Conservation (phyloP, 2,329 filamentous ascomycete genomes). For the Westerdykella aurantiaca region DNA sequence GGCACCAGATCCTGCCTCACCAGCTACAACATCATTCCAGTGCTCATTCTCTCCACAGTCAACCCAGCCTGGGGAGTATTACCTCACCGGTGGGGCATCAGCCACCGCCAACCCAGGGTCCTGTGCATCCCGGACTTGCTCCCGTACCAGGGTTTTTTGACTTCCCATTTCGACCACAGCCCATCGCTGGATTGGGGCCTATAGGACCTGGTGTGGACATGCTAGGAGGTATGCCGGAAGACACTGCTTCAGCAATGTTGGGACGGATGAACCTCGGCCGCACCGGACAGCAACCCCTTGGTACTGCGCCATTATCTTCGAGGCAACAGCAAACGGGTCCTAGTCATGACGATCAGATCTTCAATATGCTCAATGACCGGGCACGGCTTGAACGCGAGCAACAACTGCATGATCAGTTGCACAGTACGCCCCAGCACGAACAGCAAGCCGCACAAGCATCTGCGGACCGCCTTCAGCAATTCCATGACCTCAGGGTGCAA, state of each 20-base stretch:
- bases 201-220: constrained; percentile 43
- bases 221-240: constrained; percentile 53
- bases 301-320: constrained; percentile 42
- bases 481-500: constrained; percentile 70
- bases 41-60: constrained; percentile 90
- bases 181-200: constrained; percentile 39
- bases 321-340: constrained; percentile 45
- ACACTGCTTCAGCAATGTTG: constrained; percentile 62
- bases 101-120: constrained; percentile 51
- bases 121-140: constrained; percentile 42
- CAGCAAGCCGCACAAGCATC: constrained; percentile 39
- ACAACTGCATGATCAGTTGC: constrained; percentile 47
- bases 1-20: constrained; percentile 49
- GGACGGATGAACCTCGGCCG: constrained; percentile 59
- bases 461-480: constrained; percentile 72
- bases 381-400: constrained; percentile 58
- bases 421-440: constrained; percentile 26
- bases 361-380: constrained; percentile 56
- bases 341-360: constrained; percentile 52
- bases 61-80: constrained; percentile 93
- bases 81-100: constrained; percentile 74
- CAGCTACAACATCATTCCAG: constrained; percentile 88
- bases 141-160: constrained; percentile 62
- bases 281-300: constrained; percentile 44
- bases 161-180: constrained; percentile 41